Base-by-base conservation (phyloP, 331 rosid genomes). In the Arachis monticola region DNA sequence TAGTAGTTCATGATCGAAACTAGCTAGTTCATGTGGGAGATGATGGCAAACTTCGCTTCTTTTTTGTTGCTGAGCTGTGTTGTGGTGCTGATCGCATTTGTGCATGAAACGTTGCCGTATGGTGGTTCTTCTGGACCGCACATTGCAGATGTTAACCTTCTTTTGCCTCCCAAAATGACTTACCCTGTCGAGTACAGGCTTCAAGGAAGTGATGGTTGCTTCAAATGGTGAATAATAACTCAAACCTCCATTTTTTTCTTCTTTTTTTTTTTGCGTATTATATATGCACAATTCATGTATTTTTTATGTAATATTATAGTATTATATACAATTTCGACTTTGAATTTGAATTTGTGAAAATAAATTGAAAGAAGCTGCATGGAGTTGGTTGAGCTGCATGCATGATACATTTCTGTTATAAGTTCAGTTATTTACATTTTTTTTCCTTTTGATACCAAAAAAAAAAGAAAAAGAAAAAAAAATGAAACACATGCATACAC, bases 191-290 rank as follows among this genome's bases (percentile, higher is more conserved):
- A 90, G 76, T 88, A 92, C 64, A 74, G 93, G 84, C 92, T 94
- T 57, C 93, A 86, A 80, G 99, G 99, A 64, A 94, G 96, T 27
- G 97, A 87, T 51, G 99, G 97, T 42, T 92, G 97, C 93, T 94
- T 94, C 92, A 79, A 88, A 82, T 94, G 99, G 97, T 90, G 35
- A 27, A 55, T 38, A 13, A 55, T n/a, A 14, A 55, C 60, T 1
- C 8, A 55, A 12, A 9, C 69, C 42, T 50, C 53, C 45, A 27
- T 30, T 4, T 72, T 3, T 11, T 0, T 65, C 14, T 44, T 48
- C 10, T 0, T 40, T 45, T 14, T 9, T 5, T n/a, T 83, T 27
- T 27, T 27, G 30, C 30, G 30, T 27, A 27, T 27, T 27, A 27
- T 27, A 27, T 27, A 27, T 27, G 30, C 30, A 27, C 30, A 27